These are phyloP conservation scores for Vanderwaltozyma yarrowii DNA, from an alignment of 805 yeast species.

Conservation along the genomic window DNA sequence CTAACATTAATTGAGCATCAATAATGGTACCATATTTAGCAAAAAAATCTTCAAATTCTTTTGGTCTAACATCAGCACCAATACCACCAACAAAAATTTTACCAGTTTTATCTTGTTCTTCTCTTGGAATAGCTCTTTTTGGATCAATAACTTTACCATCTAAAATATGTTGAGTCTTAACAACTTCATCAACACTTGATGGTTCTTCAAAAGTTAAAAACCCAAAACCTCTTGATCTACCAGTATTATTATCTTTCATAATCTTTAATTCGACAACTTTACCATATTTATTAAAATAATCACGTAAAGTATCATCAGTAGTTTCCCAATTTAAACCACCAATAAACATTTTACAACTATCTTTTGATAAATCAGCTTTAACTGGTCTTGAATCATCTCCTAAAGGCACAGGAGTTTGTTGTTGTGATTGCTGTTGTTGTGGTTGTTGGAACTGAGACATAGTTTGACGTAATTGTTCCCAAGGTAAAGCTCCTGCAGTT, in stretches of 20 bases:
- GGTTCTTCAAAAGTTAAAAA: constrained; percentile 79
- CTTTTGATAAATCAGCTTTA: constrained; percentile 49
- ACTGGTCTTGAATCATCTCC: constrained; percentile 17
- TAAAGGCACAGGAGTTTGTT: too few species aligned
- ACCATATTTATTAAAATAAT: constrained; percentile 81
- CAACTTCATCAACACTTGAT: constrained; percentile 75
- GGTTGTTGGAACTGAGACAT: constrained; percentile 27
- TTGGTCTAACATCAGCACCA: constrained; percentile 85
- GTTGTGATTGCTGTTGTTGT: background rate
- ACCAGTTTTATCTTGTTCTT: constrained; percentile 94
- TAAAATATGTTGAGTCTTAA: constrained; percentile 74
- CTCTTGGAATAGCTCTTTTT: constrained; percentile 93
- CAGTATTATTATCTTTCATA: constrained; percentile 82
- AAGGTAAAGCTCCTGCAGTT: constrained; percentile 14
- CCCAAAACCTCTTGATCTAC: constrained; percentile 91
- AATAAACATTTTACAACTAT: constrained; percentile 84
- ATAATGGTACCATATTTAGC: constrained; percentile 82
- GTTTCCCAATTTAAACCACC: constrained; percentile 99
- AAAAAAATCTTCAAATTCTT: constrained; percentile 79
- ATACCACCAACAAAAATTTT: constrained; percentile 97
- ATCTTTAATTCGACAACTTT: constrained; percentile 80
- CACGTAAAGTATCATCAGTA: constrained; percentile 72
- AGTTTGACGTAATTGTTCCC: constrained; percentile 28
- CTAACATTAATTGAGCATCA: constrained; percentile 95
- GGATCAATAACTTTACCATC: constrained; percentile 98